Conservation (phyloP, 768 basidiomycete genomes). For the Cystobasidium ongulense region DNA sequence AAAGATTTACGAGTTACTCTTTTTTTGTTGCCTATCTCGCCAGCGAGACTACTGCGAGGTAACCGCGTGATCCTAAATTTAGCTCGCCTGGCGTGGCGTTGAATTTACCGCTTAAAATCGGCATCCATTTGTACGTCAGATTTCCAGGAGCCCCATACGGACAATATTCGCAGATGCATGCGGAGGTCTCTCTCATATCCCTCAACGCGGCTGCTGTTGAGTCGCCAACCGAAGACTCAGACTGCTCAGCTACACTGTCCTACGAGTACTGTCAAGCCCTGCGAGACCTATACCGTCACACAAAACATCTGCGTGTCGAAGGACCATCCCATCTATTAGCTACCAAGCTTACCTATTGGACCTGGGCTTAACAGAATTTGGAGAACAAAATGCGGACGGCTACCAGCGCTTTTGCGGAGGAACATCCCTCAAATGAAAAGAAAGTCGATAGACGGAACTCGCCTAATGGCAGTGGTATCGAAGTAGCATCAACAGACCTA, state of each 20-base stretch:
- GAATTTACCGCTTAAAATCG: background rate
- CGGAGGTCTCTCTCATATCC: background rate
- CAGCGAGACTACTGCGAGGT: no score
- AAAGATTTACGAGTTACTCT: no score
- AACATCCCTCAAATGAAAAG: background rate
- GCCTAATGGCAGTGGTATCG: background rate
- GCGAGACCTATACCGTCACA: no score
- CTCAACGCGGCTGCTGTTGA: background rate
- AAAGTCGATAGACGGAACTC: conserved; percentile 2
- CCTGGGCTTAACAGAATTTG: background rate
- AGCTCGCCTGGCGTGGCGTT: background rate
- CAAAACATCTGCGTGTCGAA: no score
- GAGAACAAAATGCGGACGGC: conserved; percentile 5
- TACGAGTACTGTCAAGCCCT: no score
- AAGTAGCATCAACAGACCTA: background rate
- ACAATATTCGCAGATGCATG: background rate
- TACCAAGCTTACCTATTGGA: no score
- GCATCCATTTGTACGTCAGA: background rate
- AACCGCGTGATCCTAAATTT: background rate
- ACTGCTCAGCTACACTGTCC: no score
- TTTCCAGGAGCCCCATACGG: background rate
- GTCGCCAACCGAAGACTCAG: background rate
- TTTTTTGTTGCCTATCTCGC: no score
- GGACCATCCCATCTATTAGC: no score
- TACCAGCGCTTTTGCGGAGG: background rate